Conservation (phyloP, 164 flowering plant genomes). For the Tetracentron sinense region DNA sequence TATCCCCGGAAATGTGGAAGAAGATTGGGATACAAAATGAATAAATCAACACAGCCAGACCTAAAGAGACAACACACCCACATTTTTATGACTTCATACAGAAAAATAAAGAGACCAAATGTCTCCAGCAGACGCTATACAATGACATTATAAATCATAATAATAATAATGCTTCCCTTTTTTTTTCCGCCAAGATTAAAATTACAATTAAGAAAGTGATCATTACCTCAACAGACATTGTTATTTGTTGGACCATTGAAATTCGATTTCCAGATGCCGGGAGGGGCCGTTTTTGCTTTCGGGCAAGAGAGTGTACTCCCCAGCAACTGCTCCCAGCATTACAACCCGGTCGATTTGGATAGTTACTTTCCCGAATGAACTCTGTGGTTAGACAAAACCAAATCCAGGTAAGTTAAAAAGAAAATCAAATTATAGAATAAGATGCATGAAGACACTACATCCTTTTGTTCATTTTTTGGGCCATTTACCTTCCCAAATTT, state of each 20-base stretch:
- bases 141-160: constrained; percentile 24
- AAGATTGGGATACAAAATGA: constrained; percentile 38
- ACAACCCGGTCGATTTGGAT: constrained; percentile 96
- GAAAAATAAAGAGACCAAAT: constrained; percentile 21
- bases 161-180: constrained; percentile 5
- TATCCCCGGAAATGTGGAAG: not conserved
- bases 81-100: constrained; percentile 11
- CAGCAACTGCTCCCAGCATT: constrained; percentile 92
- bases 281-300: constrained; percentile 87
- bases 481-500: constrained; percentile 90
- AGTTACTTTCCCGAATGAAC: constrained; percentile 92
- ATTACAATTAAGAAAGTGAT: constrained; percentile 3
- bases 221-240: constrained; percentile 9
- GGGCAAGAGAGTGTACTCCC: constrained; percentile 82
- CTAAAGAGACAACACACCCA: not conserved
- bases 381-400: constrained; percentile 41
- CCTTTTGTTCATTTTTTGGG: not conserved
- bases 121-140: constrained; percentile 33
- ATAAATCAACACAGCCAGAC: constrained; percentile 21
- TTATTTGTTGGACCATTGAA: constrained; percentile 90
- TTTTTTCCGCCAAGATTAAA: constrained; percentile 12
- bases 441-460: not conserved
- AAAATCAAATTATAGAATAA: not conserved
- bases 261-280: constrained; percentile 88
- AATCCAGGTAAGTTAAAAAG: constrained; percentile 4